Conservation (phyloP, 1,139 yeast species). For the Candida albicans region DNA sequence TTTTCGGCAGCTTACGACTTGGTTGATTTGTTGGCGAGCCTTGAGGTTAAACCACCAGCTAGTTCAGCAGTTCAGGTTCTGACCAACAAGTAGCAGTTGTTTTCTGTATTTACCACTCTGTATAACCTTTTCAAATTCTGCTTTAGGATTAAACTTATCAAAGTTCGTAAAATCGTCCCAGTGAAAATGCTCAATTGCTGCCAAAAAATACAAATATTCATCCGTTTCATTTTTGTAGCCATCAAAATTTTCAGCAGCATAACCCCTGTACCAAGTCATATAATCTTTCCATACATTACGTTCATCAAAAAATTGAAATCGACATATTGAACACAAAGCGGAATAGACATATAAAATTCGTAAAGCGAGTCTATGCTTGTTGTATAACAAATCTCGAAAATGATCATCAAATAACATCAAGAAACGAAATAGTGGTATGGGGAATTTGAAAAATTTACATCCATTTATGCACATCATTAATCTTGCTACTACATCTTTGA, state of each 20-base stretch:
- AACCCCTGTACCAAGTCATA: slow-evolving; percentile 23
- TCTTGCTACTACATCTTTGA: slow-evolving; percentile 2
- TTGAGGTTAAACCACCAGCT: no score
- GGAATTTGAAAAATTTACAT: slow-evolving; percentile 21
- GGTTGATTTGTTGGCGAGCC: no score
- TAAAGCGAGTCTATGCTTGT: slow-evolving; percentile 24
- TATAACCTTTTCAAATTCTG: background rate
- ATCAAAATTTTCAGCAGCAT: slow-evolving; percentile 11
- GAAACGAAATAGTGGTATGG: slow-evolving; percentile 31
- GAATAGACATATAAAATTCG: slow-evolving; percentile 26
- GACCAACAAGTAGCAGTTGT: no score
- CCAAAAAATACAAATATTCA: slow-evolving; percentile 15
- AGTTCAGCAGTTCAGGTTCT: no score
- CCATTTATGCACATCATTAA: slow-evolving; percentile 9
- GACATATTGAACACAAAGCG: slow-evolving; percentile 19
- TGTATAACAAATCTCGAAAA: slow-evolving; percentile 21
- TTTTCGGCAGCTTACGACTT: no score
- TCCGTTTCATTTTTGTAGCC: slow-evolving; percentile 20
- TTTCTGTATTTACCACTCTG: background rate
- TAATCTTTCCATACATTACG: slow-evolving; percentile 31
- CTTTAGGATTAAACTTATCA: slow-evolving; percentile 11
- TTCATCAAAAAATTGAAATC: slow-evolving; percentile 22
- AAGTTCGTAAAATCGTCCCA: slow-evolving; percentile 4
- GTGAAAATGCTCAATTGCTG: slow-evolving; percentile 4
- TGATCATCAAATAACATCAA: slow-evolving; percentile 20